Percentiles rank a stretch among this genome's conserved stretches.
Evolutionary conservation across 1,284 basidiomycete species (phyloP).

Genomic region (Fomitopsis palustris): DNA sequence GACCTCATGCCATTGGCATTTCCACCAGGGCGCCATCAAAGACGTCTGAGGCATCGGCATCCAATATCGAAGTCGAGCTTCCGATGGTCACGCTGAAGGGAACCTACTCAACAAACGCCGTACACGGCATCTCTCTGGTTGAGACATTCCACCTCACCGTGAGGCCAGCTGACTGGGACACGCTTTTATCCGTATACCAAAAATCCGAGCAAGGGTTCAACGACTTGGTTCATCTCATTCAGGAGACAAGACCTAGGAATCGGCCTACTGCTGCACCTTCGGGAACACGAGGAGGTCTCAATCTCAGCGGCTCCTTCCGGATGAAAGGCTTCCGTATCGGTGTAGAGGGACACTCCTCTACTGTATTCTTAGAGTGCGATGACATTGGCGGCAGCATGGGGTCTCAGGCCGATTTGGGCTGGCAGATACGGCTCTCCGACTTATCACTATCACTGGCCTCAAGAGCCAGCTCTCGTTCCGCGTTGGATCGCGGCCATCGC

Average conservation of each 20-base stretch:
- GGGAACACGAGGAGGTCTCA: conserved; percentile 11
- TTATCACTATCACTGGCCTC: conserved; percentile 73
- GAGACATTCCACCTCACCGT: conserved; percentile 69
- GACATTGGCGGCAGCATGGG: conserved; percentile 60
- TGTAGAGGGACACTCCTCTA: conserved; percentile 67
- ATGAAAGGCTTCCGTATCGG: conserved; percentile 79
- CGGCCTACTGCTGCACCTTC: conserved; percentile 15
- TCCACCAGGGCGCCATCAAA: conserved; percentile 39
- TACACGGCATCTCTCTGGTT: conserved; percentile 58
- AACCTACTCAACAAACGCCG: conserved; percentile 40
- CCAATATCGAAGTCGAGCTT: conserved; percentile 56
- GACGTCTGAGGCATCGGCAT: conserved; percentile 34
- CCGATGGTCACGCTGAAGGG: conserved; percentile 65
- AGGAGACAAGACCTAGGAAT: conserved; percentile 45
- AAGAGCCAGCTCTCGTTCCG: conserved; percentile 34
- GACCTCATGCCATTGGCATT: conserved; percentile 62
- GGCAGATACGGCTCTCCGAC: conserved; percentile 67
- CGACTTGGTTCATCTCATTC: conserved; percentile 65
- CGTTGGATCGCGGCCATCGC: conserved; percentile 57
- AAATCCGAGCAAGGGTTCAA: conserved; percentile 86
- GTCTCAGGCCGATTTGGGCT: conserved; percentile 40
- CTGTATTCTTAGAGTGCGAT: conserved; percentile 69
- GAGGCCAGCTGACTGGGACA: conserved; percentile 80
- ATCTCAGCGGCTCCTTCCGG: conserved; percentile 52
- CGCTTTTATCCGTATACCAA: conserved; percentile 73